Conservation (phyloP, 2,329 filamentous ascomycete species). For the Microdochium trichocladiopsis region DNA sequence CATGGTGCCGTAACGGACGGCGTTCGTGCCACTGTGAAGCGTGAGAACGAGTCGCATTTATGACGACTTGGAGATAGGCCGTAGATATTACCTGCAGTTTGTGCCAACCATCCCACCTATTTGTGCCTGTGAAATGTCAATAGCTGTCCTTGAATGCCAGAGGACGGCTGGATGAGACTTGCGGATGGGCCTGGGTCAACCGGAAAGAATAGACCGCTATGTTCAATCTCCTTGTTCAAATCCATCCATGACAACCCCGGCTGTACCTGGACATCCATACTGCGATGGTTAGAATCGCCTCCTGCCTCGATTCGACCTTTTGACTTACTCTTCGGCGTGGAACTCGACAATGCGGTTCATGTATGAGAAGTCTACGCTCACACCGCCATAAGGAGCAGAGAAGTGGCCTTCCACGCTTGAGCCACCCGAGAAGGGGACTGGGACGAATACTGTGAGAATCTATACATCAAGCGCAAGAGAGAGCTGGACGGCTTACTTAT, state of each 20-base stretch:
- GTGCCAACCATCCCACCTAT: slow-evolving; percentile 59
- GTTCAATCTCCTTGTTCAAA: slow-evolving; percentile 57
- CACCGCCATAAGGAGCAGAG: slow-evolving; percentile 57
- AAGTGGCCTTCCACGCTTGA: slow-evolving; percentile 68
- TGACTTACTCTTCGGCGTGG: slow-evolving; percentile 46
- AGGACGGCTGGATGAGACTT: slow-evolving; percentile 11
- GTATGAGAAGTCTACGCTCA: slow-evolving; percentile 61
- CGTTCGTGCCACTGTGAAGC: slow-evolving; percentile 50
- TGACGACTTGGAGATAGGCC: too few relatives aligned
- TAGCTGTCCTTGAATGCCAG: neutral
- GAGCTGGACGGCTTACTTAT: slow-evolving; percentile 38
- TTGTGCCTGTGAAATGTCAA: neutral
- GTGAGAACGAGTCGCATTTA: too few relatives aligned
- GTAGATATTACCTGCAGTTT: slow-evolving; percentile 53
- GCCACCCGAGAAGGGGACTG: slow-evolving; percentile 66
- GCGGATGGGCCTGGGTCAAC: slow-evolving; percentile 61
- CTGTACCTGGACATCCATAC: slow-evolving; percentile 65
- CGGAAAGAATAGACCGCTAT: slow-evolving; percentile 59
- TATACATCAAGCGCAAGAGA: neutral
- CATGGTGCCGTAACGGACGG: slow-evolving; percentile 65
- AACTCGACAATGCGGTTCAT: slow-evolving; percentile 62
- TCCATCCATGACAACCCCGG: slow-evolving; percentile 62
- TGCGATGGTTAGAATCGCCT: neutral
- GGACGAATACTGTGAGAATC: neutral
- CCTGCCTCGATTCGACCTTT: neutral